Base-by-base conservation (phyloP, 2,329 filamentous ascomycete genomes). In the Venturia aucupariae region DNA sequence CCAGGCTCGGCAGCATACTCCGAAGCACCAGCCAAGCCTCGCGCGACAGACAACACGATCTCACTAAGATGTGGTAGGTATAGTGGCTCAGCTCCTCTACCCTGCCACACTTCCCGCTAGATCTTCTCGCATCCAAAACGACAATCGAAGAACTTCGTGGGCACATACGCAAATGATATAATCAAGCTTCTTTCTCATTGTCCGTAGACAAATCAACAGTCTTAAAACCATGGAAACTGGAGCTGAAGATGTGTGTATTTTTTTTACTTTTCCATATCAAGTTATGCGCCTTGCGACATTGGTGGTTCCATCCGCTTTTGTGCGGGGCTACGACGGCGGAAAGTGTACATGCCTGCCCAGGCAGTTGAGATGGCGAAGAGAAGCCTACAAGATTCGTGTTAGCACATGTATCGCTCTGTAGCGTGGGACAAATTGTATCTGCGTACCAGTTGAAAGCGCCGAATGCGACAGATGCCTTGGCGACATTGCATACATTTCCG, bases 401-500 rank as follows among this genome's bases (percentile, higher is more conserved):
- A 62, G 46, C 8, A 39, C 8, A 13, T 24, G 35, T 32, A 5
- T 27, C n/a, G 15, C 24, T 55, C 24, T 41, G 6, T 51, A 15
- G 22, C 4, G 13, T 27, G 24, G 3, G 7, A 15, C 10, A n/a
- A 38, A 19, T 7, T 15, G 4, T 17, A 2, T 51, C 22, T n/a
- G 73, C 74, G 64, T 71, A 77, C 82, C 82, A 90, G 63, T 84
- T 79, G 71, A 89, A 84, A 69, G 87, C 89, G 6, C 81, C 86
- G 69, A 90, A 87, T 0, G 83, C 87, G 10, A 84, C 80, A 2
- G 83, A 85, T 4, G 87, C 87, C 75, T 89, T 84, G 10, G 82
- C 76, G 13, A 82, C 78, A 55, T 80, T 79, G 74, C 89, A 92
- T 19, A 78, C 79, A 22, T 75, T 77, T 51, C 79, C 78, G 51